Percentiles rank a stretch among this genome's conserved stretches.
phyloP scores from a whole-genome alignment of 345 rosid species.

The Populus tremula region DNA sequence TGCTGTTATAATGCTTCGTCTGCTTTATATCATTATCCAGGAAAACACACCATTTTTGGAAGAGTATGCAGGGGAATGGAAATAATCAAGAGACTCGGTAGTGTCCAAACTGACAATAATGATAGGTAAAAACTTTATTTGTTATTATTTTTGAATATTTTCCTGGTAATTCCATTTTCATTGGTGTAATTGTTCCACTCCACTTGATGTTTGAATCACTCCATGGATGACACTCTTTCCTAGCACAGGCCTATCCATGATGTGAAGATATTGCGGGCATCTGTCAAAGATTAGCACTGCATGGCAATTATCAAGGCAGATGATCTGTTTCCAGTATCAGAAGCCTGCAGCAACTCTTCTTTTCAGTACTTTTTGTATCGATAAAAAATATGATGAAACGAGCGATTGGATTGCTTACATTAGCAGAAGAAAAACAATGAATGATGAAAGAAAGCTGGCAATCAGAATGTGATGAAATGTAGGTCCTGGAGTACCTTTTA shows the following conservation, averaged over 20 bases:
- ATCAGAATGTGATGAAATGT: too few relatives aligned
- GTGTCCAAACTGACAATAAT: constrained; percentile 88
- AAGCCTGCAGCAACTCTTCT: neutral
- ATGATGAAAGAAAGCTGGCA: neutral
- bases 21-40: constrained; percentile 26
- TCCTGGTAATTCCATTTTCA: neutral
- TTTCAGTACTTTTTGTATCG: neutral
- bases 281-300: constrained; percentile 59
- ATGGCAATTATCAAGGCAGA: neutral
- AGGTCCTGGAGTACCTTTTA: too few relatives aligned
- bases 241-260: constrained; percentile 80
- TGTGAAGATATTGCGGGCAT: constrained; percentile 82
- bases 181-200: neutral
- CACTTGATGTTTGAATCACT: neutral
- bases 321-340: neutral
- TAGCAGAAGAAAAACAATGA: neutral
- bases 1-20: neutral
- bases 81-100: constrained; percentile 91
- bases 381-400: neutral
- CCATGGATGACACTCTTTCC: neutral
- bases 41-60: constrained; percentile 95
- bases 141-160: neutral
- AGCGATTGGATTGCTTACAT: neutral
- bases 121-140: constrained; percentile 54
- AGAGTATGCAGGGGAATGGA: constrained; percentile 92